Base-by-base conservation (phyloP, 1,284 basidiomycete genomes). In the Kalmanozyma brasiliensis region DNA sequence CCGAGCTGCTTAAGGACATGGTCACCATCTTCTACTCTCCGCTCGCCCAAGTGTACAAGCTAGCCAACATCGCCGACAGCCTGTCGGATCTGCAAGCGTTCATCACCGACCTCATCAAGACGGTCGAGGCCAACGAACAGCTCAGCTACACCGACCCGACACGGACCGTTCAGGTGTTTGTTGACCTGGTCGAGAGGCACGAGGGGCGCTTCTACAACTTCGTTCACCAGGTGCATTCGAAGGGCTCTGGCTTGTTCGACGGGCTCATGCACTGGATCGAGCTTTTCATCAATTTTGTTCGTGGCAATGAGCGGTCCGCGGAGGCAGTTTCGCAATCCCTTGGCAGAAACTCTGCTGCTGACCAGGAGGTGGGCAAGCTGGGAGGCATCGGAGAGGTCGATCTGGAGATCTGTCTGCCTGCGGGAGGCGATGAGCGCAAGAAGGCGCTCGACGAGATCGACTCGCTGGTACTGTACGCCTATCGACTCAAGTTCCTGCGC, bases 1-100 rank as follows among this genome's bases (percentile, higher is more conserved):
- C 96, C 3, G 95, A 98, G 44, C 85, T 99, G 35, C 85, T 98
- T 75, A 98, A 95, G 83, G 96, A 99, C 82, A 98, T 99, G 64
- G 94, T 99, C 75, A 98, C 96, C 11, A 98, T 99, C 64, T 98
- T 99, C 83, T 99, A 99, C 83, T 85, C 94, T 1, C 96, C 96
- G 1, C 86, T 99, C n/a, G 96, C 96, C 0, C 92, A 95, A 77
- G 96, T 98, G 2, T 99, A 98, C 85, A 91, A 92, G 79, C 95
- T 95, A 4, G 96, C 96, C 5, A 97, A 92, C 81, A 97, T 99
- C 52, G 91, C 92, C 10, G 95, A 98, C 81, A 96, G 93, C 2
- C 82, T 99, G 2, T 86, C 89, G 32, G 96, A 98, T 81, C 79
- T 98, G 49, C 96, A 98, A 83, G 91, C 87, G 62, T 99, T 99